These are phyloP conservation scores for Phlegmacium glaucopus DNA, from an alignment of 768 basidiomycete genomes.

Conservation along the genomic window DNA sequence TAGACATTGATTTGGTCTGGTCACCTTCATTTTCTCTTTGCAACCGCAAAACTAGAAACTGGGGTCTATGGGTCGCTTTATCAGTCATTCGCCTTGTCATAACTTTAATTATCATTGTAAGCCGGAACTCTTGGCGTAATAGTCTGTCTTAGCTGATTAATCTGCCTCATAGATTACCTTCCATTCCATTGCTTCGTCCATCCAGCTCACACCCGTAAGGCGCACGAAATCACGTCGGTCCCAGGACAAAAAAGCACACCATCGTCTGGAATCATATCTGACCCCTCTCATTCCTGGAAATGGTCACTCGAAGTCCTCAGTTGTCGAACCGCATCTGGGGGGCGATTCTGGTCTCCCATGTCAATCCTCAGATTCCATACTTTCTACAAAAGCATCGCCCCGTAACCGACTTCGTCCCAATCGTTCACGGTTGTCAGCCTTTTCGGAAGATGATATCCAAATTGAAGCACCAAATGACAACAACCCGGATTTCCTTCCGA, in stretches of 20 bases:
- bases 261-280: conserved; percentile 14
- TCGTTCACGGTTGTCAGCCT: conserved; percentile 21
- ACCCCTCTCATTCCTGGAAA: conserved; percentile 10
- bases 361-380: conserved; percentile 15
- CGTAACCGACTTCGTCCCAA: conserved; percentile 17
- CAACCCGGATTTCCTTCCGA: conserved; percentile 12
- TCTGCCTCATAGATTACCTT: conserved; percentile 14
- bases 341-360: conserved; percentile 10
- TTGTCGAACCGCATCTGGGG: conserved; percentile 6
- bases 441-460: conserved; percentile 16
- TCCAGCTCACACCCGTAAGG: conserved; percentile 15
- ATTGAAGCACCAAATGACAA: conserved; percentile 13
- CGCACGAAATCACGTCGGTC: conserved; percentile 8
- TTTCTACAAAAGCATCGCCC: conserved; percentile 18
- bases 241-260: conserved; percentile 19
- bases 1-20: conserved; percentile 73
- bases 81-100: conserved; percentile 50
- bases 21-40: conserved; percentile 32
- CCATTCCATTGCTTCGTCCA: conserved; percentile 16
- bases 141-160: not conserved
- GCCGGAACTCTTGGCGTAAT: conserved; percentile 21
- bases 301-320: conserved; percentile 7
- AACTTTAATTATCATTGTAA: conserved; percentile 50
- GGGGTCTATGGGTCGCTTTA: conserved; percentile 55
- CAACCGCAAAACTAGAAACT: conserved; percentile 31